These are phyloP conservation scores for Endoconidiophora laricicola DNA, from an alignment of 2,329 filamentous ascomycete genomes.

Conservation along the genomic window DNA sequence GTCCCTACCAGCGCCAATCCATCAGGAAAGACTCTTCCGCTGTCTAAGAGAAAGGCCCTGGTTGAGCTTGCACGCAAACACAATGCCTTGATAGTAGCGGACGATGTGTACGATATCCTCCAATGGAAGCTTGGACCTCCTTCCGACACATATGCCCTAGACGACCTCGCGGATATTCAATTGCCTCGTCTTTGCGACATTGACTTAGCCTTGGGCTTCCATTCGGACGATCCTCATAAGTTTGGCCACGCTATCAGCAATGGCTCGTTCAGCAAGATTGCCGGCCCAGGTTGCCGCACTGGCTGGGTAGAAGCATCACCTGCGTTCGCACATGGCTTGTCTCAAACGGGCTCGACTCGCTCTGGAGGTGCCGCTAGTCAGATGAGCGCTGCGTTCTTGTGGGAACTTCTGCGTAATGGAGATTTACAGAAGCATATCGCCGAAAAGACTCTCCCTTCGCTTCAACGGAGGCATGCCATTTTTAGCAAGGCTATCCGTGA, in stretches of 20 bases:
- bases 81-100: slow-evolving; percentile 68
- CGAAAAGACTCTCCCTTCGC: slow-evolving; percentile 25
- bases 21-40: slow-evolving; percentile 64
- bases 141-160: slow-evolving; percentile 1
- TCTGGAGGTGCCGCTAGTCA: slow-evolving; percentile 43
- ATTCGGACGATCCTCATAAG: slow-evolving; percentile 23
- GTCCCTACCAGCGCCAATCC: slow-evolving; percentile 86
- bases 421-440: slow-evolving; percentile 29
- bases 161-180: slow-evolving; percentile 26
- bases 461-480: slow-evolving; percentile 28
- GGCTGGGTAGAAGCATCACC: slow-evolving; percentile 73
- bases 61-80: slow-evolving; percentile 61
- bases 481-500: slow-evolving; percentile 43
- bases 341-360: slow-evolving; percentile 35
- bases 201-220: slow-evolving; percentile 48
- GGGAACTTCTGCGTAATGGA: slow-evolving; percentile 29
- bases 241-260: slow-evolving; percentile 79
- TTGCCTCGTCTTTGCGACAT: slow-evolving; percentile 67
- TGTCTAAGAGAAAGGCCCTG: slow-evolving; percentile 47
- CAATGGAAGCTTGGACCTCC: slow-evolving; percentile 46
- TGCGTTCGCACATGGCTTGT: slow-evolving; percentile 32
- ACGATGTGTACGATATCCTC: slow-evolving; percentile 90
- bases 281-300: slow-evolving; percentile 62
- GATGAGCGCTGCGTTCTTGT: slow-evolving; percentile 34
- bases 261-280: slow-evolving; percentile 78